These are phyloP conservation scores for Breynia disticha DNA, from an alignment of 441 rosid genomes.

Conservation along the genomic window DNA sequence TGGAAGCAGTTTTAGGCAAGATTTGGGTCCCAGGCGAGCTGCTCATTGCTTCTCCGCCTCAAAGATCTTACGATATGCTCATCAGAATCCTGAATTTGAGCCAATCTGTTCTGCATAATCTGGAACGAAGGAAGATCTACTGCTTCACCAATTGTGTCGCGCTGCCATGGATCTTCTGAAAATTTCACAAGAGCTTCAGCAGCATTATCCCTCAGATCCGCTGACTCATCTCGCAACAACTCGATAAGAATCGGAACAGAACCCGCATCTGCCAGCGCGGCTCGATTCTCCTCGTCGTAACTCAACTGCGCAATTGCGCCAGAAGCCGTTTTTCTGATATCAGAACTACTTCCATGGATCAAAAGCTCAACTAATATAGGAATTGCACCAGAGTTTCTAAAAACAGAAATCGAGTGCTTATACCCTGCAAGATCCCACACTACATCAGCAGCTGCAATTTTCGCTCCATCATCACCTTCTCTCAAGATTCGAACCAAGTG, in stretches of 20 bases:
- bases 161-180: conserved; percentile 33
- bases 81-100: conserved; percentile 28
- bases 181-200: conserved; percentile 47
- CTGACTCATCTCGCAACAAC: conserved; percentile 31
- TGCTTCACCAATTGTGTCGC: conserved; percentile 28
- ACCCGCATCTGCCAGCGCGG: conserved; percentile 34
- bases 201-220: conserved; percentile 44
- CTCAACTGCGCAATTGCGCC: conserved; percentile 51
- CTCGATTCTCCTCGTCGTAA: conserved; percentile 31
- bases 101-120: conserved; percentile 34
- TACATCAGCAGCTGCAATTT: conserved; percentile 47
- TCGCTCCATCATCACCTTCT: conserved; percentile 45
- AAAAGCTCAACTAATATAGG: conserved; percentile 41
- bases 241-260: conserved; percentile 32
- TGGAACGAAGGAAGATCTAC: conserved; percentile 27
- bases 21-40: conserved; percentile 26
- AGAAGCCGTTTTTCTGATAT: conserved; percentile 35
- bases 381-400: conserved; percentile 49
- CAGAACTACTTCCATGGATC: conserved; percentile 21
- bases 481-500: conserved; percentile 46
- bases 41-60: conserved; percentile 33
- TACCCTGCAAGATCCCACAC: conserved; percentile 48
- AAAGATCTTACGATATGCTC: conserved; percentile 39
- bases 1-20: conserved; percentile 11
- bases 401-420: conserved; percentile 37